These are phyloP conservation scores for Vanderwaltozyma polyspora DNA, from an alignment of 805 yeast genomes.

Conservation along the genomic window DNA sequence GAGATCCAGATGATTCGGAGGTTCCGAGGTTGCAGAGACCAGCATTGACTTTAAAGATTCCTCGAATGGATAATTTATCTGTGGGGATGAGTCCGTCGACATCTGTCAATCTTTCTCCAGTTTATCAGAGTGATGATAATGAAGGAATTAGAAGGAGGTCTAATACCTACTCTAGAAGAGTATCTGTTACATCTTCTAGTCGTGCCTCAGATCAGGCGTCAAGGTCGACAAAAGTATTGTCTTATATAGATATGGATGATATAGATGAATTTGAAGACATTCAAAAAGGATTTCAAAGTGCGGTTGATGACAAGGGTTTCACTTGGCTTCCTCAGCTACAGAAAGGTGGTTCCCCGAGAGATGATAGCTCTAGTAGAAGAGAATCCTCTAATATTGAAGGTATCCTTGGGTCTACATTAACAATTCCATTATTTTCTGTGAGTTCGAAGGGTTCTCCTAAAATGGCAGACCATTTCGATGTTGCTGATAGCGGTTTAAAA, in stretches of 20 bases:
- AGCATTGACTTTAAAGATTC: background rate
- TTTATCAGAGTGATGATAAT: background rate
- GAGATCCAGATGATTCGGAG: background rate
- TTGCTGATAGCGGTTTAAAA: background rate
- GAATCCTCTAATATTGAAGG: background rate
- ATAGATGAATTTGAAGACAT: conserved; percentile 25
- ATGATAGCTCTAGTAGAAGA: background rate
- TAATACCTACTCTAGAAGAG: background rate
- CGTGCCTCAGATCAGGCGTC: conserved; percentile 9
- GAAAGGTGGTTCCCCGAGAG: conserved; percentile 2
- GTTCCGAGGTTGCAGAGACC: conserved; percentile 1
- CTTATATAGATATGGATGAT: conserved; percentile 23
- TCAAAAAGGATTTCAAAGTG: conserved; percentile 22
- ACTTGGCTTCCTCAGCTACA: conserved; percentile 22
- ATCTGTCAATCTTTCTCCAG: background rate
- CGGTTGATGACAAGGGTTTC: conserved; percentile 17
- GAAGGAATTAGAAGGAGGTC: background rate
- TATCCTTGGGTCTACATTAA: background rate
- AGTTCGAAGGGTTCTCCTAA: background rate
- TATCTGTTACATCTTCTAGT: background rate
- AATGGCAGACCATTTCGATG: background rate
- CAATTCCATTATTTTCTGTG: background rate
- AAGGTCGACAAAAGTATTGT: conserved; percentile 20
- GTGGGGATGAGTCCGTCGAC: conserved; percentile 1
- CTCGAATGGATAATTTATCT: background rate